phyloP scores from a whole-genome alignment of 148 eudicot species.

The Nepenthes gracilis region DNA sequence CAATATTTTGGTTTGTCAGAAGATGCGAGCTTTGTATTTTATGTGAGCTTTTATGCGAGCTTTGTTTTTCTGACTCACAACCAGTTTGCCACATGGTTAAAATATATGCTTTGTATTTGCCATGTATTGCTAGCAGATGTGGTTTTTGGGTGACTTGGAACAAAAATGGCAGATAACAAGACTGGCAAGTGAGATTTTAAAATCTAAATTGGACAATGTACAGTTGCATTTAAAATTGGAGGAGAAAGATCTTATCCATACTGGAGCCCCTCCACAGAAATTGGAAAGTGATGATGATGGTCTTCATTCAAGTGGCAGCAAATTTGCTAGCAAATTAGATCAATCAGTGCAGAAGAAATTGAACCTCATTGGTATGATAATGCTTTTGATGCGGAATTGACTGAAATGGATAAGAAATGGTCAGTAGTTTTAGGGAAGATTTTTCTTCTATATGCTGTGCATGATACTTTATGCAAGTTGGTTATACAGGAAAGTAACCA shows the following conservation, averaged over 20 bases:
- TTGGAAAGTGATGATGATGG: constrained; percentile 47
- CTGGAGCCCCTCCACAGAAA: constrained; percentile 36
- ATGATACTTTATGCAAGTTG: constrained; percentile 38
- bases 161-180: constrained; percentile 30
- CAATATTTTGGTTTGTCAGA: background rate
- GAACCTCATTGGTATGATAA: constrained; percentile 48
- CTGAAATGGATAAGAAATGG: constrained; percentile 62
- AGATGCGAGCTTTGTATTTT: too few species aligned
- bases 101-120: constrained; percentile 1
- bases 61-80: too few species aligned
- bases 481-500: constrained; percentile 43
- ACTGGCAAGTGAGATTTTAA: constrained; percentile 40
- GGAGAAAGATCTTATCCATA: constrained; percentile 41
- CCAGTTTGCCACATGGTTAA: background rate
- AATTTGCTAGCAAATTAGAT: constrained; percentile 37
- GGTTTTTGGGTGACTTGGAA: constrained; percentile 45
- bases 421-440: constrained; percentile 37
- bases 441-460: constrained; percentile 35
- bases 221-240: constrained; percentile 36
- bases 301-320: constrained; percentile 36
- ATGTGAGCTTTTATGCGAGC: constrained; percentile 1
- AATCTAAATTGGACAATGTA: constrained; percentile 38
- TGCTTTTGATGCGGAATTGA: constrained; percentile 34
- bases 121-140: constrained; percentile 40
- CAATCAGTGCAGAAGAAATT: constrained; percentile 46